phyloP scores from a whole-genome alignment of 345 rosid genomes.

The Populus nigra region DNA sequence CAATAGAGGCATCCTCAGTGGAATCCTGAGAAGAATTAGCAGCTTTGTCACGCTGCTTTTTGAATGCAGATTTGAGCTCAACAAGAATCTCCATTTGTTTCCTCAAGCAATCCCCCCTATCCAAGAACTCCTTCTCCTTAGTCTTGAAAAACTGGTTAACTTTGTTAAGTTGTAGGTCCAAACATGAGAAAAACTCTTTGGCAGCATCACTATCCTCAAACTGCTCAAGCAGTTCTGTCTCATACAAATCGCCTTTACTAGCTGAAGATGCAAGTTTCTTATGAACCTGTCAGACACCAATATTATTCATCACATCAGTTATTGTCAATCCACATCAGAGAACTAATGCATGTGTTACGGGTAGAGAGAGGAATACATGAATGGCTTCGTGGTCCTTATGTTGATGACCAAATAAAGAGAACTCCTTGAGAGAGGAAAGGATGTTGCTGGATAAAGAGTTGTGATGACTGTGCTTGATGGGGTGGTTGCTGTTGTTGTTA shows the following conservation, averaged over 20 bases:
- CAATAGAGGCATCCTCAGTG: constrained; percentile 72
- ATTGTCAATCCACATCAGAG: background rate
- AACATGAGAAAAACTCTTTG: constrained; percentile 66
- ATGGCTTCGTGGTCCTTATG: constrained; percentile 57
- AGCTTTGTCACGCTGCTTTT: constrained; percentile 46
- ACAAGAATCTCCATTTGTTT: constrained; percentile 81
- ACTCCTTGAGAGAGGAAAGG: constrained; percentile 44
- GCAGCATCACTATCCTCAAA: constrained; percentile 77
- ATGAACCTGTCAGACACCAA: constrained; percentile 56
- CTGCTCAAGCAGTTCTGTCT: constrained; percentile 80
- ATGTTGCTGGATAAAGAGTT: constrained; percentile 32
- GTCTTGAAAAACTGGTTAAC: constrained; percentile 79
- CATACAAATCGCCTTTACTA: constrained; percentile 64
- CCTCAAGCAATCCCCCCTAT: constrained; percentile 80
- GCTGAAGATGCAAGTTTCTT: constrained; percentile 65
- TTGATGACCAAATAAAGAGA: constrained; percentile 44
- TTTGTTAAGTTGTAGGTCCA: constrained; percentile 88
- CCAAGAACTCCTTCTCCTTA: constrained; percentile 88
- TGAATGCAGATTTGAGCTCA: constrained; percentile 64
- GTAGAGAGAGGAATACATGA: constrained; percentile 44
- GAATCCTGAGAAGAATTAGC: constrained; percentile 43
- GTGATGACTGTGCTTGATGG: constrained; percentile 7
- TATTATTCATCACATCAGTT: background rate
- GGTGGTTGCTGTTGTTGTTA: constrained; percentile 9
- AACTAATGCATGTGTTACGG: background rate